Base-by-base conservation (phyloP, 2,329 filamentous ascomycete species). In the Colletotrichum sublineola region DNA sequence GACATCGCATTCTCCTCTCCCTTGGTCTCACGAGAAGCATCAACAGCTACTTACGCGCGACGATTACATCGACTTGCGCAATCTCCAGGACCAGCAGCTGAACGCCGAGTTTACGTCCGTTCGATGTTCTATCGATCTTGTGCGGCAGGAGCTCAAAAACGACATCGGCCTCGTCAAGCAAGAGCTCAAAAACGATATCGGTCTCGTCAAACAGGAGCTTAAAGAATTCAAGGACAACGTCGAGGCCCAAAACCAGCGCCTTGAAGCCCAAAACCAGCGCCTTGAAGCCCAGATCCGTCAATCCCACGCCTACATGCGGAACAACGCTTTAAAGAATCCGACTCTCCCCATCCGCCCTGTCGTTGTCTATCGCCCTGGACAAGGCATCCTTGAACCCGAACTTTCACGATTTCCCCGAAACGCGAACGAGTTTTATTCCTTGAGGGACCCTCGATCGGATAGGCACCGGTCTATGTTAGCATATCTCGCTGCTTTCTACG, bases 311-410 rank as follows among this genome's bases (percentile, higher is more conserved):
- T 66, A 38, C 15, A 67, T 42, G 14, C 36, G 7, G 14, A 67
- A 58, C 15, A 67, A 67, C 15, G 64, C 42, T 1, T 61, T 61
- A 9, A 67, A 53, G 46, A 67, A 67, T 44, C 64, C 14, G 38
- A 52, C 64, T 31, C 44, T 67, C 33, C 44, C 24, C 1, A 63
- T 63, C 44, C 1, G 18, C 11, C 60, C 44, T 50, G 3, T 63
- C 2, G 5, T 63, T 18, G 5, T 63, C 20, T 63, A 63, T 60
- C 33, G 24, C 64, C 64, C 55, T 44, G 8, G 14, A 60, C 36
- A 44, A 20, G 55, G 64, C 44, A 67, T 67, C 29, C 31, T 67
- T 5, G 14, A 67, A 40, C 64, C 64, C 0, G 2, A 67, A 18
- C 36, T 36, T 18, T 36, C n/a, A 52, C n/a, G 5, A n/a, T 60